phyloP scores from a whole-genome alignment of 2,329 filamentous ascomycete species.

The Fusarium brevicatenulatum region DNA sequence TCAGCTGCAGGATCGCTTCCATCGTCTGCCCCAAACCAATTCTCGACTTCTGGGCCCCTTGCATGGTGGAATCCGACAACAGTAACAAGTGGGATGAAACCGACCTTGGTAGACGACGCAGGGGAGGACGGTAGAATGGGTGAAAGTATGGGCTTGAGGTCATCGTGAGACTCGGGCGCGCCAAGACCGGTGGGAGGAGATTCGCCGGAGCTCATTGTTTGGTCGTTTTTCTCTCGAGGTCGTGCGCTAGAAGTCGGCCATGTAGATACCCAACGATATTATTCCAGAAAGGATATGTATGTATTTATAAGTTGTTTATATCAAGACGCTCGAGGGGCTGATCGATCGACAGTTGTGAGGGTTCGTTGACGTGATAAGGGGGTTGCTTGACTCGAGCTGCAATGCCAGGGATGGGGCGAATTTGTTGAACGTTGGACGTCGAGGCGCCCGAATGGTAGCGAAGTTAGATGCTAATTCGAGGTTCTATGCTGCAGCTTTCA shows the following conservation, averaged over 20 bases:
- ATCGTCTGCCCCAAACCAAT: slow-evolving; percentile 83
- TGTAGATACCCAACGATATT: slow-evolving; percentile 27
- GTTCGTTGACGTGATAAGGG: slow-evolving; percentile 21
- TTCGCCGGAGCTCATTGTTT: slow-evolving; percentile 47
- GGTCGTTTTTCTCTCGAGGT: neutral
- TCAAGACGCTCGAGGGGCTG: neutral
- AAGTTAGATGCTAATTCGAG: neutral
- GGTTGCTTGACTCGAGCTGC: slow-evolving; percentile 11
- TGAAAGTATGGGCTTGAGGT: slow-evolving; percentile 46
- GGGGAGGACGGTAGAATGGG: slow-evolving; percentile 48
- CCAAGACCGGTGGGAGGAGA: slow-evolving; percentile 34
- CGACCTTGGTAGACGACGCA: slow-evolving; percentile 45
- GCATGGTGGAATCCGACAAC: slow-evolving; percentile 89
- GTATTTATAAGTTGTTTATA: neutral
- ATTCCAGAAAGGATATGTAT: neutral
- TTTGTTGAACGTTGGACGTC: slow-evolving; percentile 21
- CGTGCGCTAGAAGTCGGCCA: slow-evolving; percentile 33
- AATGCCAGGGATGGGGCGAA: neutral
- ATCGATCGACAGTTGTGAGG: slow-evolving; percentile 1
- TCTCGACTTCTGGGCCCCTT: slow-evolving; percentile 90
- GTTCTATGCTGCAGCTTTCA: neutral
- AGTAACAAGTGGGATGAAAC: slow-evolving; percentile 75
- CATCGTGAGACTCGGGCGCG: slow-evolving; percentile 37
- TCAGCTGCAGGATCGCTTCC: slow-evolving; percentile 81
- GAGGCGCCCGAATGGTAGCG: slow-evolving; percentile 8